Evolutionary conservation across 2,329 filamentous ascomycete species (phyloP), one percentile per base, ranked within the genome.

Genomic region (Blastomyces percursus): DNA sequence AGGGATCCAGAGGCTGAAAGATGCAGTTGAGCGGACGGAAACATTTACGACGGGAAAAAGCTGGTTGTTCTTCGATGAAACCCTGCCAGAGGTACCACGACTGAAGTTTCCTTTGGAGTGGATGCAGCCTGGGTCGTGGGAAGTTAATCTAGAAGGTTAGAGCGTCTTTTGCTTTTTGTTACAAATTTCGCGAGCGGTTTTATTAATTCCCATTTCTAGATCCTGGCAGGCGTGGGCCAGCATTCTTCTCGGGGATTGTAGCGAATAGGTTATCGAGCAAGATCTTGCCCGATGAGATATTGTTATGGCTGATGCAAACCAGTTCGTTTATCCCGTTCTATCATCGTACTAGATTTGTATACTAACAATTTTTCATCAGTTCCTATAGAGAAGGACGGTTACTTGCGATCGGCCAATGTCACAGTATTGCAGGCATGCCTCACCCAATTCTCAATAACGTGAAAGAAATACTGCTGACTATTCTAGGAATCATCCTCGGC

Each of bases 161-260:
- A 67, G 14, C 27, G 51, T 32, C 30, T 44, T 54, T 27, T 21
- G 19, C 30, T 21, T 21, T 1, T 58, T n/a, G 19, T 38, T 21
- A 9, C 12, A 24, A 44, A 12, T 19, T 7, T 48, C 27, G 12
- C 16, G 16, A 16, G 32, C 32, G 16, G 16, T 56, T 19, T 40
- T 64, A 11, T 44, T 38, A 40, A 61, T 58, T 44, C 52, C 12
- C 35, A 38, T 6, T 61, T 62, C 71, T 72, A 63, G 78, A 84
- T 40, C 75, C 80, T 0, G 74, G 75, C 7, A 76, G 78, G 48
- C 80, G 86, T 59, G 77, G 83, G 61, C 82, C 85, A 66, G 78
- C 83, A 46, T 82, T 91, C 61, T 73, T 84, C 30, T 85, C 84
- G 24, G 87, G 88, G 1, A 75, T 88, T 62, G 79, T 86, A 1